Evolutionary conservation across 169 alveolate genomes (phyloP).

Genomic region (Plasmodium fragile): DNA sequence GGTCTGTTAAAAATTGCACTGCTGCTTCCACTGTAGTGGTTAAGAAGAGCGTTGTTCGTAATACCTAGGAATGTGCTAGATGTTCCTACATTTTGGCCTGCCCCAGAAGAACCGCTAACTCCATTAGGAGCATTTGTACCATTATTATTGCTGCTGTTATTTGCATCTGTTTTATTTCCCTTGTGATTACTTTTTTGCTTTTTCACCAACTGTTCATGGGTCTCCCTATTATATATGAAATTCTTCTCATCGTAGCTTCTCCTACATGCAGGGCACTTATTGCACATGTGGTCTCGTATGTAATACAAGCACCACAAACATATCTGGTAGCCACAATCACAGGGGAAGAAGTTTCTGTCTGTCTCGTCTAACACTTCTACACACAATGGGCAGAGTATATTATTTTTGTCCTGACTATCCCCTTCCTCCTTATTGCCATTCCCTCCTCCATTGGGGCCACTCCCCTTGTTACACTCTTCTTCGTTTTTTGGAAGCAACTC

Average conservation of each 20-base stretch:
- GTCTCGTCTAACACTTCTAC: slow-evolving; percentile 93
- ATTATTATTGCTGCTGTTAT: background rate
- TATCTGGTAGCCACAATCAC: slow-evolving; percentile 93
- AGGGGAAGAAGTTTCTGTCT: slow-evolving; percentile 91
- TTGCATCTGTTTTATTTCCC: background rate
- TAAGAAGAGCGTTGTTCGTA: background rate
- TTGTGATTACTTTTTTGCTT: slow-evolving; percentile 49
- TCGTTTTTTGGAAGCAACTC: background rate
- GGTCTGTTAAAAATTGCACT: slow-evolving; percentile 9
- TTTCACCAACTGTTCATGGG: slow-evolving; percentile 55
- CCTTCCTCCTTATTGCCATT: slow-evolving; percentile 6
- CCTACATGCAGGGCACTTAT: slow-evolving; percentile 94
- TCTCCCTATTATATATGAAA: slow-evolving; percentile 79
- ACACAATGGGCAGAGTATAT: slow-evolving; percentile 89
- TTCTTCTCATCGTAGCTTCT: slow-evolving; percentile 90
- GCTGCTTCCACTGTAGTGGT: background rate
- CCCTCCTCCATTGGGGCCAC: background rate
- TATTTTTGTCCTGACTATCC: slow-evolving; percentile 31
- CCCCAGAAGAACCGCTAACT: background rate
- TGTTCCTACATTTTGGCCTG: background rate
- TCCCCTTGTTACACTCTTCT: background rate
- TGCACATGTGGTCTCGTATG: slow-evolving; percentile 90
- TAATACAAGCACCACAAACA: slow-evolving; percentile 94
- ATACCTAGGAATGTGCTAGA: background rate
- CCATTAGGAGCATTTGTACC: background rate